phyloP scores from a whole-genome alignment of 78 protist species.

The Emiliania huxleyi region DNA sequence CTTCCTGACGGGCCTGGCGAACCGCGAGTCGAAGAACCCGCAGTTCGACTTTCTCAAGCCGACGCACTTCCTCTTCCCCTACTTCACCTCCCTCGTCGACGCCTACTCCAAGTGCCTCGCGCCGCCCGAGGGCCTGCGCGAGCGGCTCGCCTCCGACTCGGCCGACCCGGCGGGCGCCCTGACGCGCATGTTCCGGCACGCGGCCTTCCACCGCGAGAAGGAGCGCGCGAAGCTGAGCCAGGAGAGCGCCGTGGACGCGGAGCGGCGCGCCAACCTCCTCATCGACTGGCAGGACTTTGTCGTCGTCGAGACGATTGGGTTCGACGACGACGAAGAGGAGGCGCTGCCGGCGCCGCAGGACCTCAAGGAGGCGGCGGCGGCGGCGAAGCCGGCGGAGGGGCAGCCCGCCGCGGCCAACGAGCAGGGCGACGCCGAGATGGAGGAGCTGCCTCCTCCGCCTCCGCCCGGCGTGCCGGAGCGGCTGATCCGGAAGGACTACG shows the following conservation, averaged over 20 bases:
- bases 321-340: conserved; percentile 54
- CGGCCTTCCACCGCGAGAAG: no score
- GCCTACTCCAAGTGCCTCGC: conserved; percentile 31
- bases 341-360: conserved; percentile 33
- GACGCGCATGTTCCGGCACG: background rate
- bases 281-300: conserved; percentile 89
- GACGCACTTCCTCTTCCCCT: conserved; percentile 32
- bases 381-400: background rate
- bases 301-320: conserved; percentile 82
- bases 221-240: background rate
- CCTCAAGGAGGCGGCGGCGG: background rate
- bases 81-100: conserved; percentile 48
- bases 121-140: background rate
- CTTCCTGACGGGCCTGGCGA: conserved; percentile 41
- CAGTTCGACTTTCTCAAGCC: conserved; percentile 60
- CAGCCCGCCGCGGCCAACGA: background rate
- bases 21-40: conserved; percentile 51
- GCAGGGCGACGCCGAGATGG: background rate
- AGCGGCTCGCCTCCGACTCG: background rate
- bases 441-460: no score
- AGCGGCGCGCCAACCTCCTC: background rate
- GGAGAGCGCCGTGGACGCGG: background rate
- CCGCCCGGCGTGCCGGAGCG: background rate
- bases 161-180: background rate
- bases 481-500: conserved; percentile 11